These are phyloP conservation scores for Termitomyces eurrhizus DNA, from an alignment of 768 basidiomycete species.

Conservation along the genomic window DNA sequence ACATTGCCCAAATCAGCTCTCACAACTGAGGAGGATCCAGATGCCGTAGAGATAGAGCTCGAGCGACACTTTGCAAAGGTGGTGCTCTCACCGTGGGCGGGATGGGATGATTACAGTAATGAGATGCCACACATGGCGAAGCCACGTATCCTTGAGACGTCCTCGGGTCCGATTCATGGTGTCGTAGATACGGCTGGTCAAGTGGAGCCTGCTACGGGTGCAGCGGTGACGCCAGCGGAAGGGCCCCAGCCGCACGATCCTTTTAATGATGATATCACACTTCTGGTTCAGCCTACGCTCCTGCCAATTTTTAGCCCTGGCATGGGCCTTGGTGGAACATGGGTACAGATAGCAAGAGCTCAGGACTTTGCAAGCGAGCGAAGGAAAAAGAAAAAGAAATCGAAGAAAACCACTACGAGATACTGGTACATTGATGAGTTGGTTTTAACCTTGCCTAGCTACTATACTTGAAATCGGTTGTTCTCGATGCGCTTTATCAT, in stretches of 20 bases:
- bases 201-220: conserved; percentile 22
- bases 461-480: conserved; percentile 20
- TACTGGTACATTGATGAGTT: conserved; percentile 43
- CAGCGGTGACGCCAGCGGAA: conserved; percentile 1
- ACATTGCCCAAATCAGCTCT: conserved; percentile 23
- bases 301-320: conserved; percentile 43
- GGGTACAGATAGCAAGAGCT: conserved; percentile 59
- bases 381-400: conserved; percentile 30
- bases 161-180: conserved; percentile 27
- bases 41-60: conserved; percentile 36
- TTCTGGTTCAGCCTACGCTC: conserved; percentile 47
- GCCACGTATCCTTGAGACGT: conserved; percentile 34
- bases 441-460: conserved; percentile 35
- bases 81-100: conserved; percentile 37
- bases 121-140: conserved; percentile 29
- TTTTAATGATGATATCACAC: conserved; percentile 52
- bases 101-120: conserved; percentile 32
- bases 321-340: conserved; percentile 61
- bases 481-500: neutral
- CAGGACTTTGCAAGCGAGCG: conserved; percentile 18
- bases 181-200: conserved; percentile 6
- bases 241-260: conserved; percentile 42
- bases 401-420: conserved; percentile 25
- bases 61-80: conserved; percentile 31
- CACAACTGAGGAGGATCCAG: conserved; percentile 21